Conservation (phyloP, 179 eudicot genomes). For the Silene coronaria region DNA sequence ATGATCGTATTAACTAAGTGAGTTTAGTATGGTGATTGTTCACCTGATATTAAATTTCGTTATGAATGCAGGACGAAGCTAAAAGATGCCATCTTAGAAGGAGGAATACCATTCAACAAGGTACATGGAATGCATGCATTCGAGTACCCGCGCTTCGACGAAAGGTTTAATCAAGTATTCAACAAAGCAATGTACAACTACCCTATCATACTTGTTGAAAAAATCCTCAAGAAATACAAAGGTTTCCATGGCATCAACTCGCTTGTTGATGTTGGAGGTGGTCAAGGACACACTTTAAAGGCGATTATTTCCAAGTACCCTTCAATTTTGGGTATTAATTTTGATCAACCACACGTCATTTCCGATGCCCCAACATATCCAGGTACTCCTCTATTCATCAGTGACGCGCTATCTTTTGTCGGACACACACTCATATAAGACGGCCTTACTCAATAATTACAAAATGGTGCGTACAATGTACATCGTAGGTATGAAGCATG, state of each 20-base stretch:
- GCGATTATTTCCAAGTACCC: conserved; percentile 31
- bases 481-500: conserved; percentile 29
- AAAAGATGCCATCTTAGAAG: conserved; percentile 32
- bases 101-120: conserved; percentile 31
- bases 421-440: background rate
- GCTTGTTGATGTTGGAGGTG: conserved; percentile 25
- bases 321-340: conserved; percentile 13
- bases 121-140: conserved; percentile 30
- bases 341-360: conserved; percentile 30
- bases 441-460: no score
- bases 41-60: background rate
- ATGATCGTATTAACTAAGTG: no score
- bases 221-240: conserved; percentile 25
- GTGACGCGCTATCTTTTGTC: no score
- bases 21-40: no score
- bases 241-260: conserved; percentile 29
- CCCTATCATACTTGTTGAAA: conserved; percentile 11
- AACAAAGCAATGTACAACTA: conserved; percentile 23
- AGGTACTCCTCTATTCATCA: conserved; percentile 13
- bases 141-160: conserved; percentile 25
- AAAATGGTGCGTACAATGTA: no score
- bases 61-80: conserved; percentile 21
- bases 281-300: conserved; percentile 26
- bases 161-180: conserved; percentile 26
- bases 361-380: conserved; percentile 25